A percentile compares a stretch with the other conserved stretches of the same genome.
These are phyloP conservation scores for Lolium perenne DNA, from an alignment of 176 grass and related monocot genomes.

Conservation along the genomic window DNA sequence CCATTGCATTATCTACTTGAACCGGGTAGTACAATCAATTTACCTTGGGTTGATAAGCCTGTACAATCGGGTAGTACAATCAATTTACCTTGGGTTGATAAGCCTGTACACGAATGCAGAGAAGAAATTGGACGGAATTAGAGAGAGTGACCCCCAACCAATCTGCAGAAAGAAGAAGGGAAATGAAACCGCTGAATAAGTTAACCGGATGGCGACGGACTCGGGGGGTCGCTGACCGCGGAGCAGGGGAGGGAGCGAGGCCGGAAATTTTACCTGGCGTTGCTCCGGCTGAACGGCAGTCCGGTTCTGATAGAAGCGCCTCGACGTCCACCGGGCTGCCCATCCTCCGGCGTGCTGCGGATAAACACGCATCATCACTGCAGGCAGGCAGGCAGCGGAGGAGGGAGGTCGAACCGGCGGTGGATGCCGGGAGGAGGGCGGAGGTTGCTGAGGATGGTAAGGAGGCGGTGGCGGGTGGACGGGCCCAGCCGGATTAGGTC, in stretches of 20 bases:
- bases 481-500: neutral
- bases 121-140: too few relatives aligned
- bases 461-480: neutral
- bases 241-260: neutral
- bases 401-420: neutral
- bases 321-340: neutral
- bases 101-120: too few relatives aligned
- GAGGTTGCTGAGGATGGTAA: neutral
- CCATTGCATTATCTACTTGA: too few relatives aligned
- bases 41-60: too few relatives aligned
- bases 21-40: too few relatives aligned
- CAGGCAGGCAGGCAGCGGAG: too few relatives aligned
- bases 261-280: neutral
- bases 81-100: too few relatives aligned
- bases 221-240: neutral
- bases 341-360: neutral
- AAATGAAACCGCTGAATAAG: too few relatives aligned
- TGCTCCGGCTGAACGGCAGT: neutral
- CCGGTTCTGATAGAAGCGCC: neutral
- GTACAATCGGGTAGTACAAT: too few relatives aligned
- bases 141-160: too few relatives aligned
- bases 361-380: neutral
- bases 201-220: neutral
- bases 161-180: too few relatives aligned
- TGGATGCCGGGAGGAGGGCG: neutral